A percentile compares a stretch with the other conserved stretches of the same genome.
phyloP scores from a whole-genome alignment of 306 rosid species.

The Begonia masoniana region DNA sequence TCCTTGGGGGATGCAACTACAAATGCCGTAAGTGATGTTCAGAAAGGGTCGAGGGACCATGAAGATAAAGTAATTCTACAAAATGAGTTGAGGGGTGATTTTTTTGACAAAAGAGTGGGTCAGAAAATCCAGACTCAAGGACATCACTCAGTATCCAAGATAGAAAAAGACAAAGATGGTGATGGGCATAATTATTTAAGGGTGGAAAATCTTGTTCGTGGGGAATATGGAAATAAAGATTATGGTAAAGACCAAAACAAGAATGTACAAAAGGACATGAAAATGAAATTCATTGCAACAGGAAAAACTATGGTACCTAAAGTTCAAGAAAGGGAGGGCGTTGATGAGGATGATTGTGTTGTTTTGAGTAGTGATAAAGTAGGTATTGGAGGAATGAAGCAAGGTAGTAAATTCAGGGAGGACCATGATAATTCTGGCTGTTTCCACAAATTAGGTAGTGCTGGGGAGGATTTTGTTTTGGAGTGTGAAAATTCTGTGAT shows the following conservation, averaged over 20 bases:
- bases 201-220: constrained; percentile 2
- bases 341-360: constrained; percentile 25
- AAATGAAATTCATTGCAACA: constrained; percentile 2
- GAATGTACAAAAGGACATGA: constrained; percentile 3
- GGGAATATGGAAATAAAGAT: background rate
- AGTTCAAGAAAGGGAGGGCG: constrained; percentile 12
- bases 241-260: constrained; percentile 8
- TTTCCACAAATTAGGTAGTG: constrained; percentile 23
- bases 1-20: constrained; percentile 17
- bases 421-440: constrained; percentile 20
- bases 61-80: constrained; percentile 1
- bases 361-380: constrained; percentile 14
- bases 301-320: constrained; percentile 5
- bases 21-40: constrained; percentile 5
- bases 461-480: constrained; percentile 12
- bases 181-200: background rate
- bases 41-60: constrained; percentile 1
- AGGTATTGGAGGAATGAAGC: constrained; percentile 8
- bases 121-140: constrained; percentile 4
- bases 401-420: constrained; percentile 3
- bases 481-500: constrained; percentile 34
- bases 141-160: constrained; percentile 5
- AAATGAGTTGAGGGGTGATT: background rate
- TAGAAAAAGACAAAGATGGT: background rate
- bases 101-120: constrained; percentile 8